Conservation (phyloP, 1,139 yeast species). For the Debaryomycetaceae sp. region DNA sequence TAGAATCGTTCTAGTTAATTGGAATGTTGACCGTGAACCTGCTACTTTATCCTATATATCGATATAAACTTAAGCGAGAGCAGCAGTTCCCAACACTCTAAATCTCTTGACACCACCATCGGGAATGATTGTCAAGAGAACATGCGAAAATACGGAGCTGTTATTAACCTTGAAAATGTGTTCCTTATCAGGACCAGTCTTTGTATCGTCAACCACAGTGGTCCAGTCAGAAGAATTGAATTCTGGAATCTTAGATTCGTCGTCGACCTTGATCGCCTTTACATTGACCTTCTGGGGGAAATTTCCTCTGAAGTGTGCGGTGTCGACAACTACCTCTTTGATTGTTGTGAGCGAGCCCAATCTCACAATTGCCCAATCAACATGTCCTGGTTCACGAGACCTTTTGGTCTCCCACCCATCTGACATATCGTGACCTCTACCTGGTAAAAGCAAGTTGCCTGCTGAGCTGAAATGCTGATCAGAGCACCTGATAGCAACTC, state of each 20-base stretch:
- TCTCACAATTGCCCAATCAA: constrained; percentile 84
- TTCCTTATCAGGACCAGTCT: constrained; percentile 78
- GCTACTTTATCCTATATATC: neutral
- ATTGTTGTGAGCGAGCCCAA: constrained; percentile 66
- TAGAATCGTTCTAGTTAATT: neutral
- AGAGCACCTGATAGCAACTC: constrained; percentile 75
- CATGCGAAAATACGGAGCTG: constrained; percentile 51
- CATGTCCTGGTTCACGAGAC: constrained; percentile 77
- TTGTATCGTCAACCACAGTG: constrained; percentile 59
- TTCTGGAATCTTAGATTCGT: constrained; percentile 32
- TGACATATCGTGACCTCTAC: constrained; percentile 93
- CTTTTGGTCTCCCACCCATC: constrained; percentile 99
- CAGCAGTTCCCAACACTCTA: constrained; percentile 68
- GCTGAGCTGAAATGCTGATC: constrained; percentile 95
- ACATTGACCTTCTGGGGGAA: constrained; percentile 77
- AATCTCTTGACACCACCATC: constrained; percentile 95
- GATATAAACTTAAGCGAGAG: constrained; percentile 3
- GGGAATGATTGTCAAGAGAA: constrained; percentile 79
- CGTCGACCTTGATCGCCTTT: constrained; percentile 48
- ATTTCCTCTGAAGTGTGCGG: constrained; percentile 92
- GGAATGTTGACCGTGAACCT: neutral
- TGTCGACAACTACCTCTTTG: constrained; percentile 67
- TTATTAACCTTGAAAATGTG: constrained; percentile 50
- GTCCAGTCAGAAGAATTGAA: constrained; percentile 54
- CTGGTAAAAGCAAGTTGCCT: constrained; percentile 83